phyloP scores from a whole-genome alignment of 2,329 filamentous ascomycete genomes.

The Microcyclosporella mali region DNA sequence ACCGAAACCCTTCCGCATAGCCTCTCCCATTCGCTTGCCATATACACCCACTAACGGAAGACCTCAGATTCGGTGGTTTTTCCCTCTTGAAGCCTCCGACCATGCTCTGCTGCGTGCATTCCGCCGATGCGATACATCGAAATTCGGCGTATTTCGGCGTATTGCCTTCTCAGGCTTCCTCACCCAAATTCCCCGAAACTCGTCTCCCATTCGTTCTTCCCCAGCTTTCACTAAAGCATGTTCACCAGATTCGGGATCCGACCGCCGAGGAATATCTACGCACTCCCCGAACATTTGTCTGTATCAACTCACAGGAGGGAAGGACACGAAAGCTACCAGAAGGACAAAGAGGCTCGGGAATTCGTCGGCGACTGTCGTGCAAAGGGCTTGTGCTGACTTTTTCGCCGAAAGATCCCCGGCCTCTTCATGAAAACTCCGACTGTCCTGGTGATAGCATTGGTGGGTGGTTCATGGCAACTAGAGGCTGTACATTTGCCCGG shows the following conservation, averaged over 20 bases:
- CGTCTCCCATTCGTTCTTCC: neutral
- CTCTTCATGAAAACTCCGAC: no score
- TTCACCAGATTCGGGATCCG: neutral
- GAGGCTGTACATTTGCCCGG: neutral
- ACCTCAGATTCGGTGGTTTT: no score
- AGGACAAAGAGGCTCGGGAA: neutral
- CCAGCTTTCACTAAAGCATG: neutral
- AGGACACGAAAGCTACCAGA: neutral
- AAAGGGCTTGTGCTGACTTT: neutral
- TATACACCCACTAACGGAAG: no score
- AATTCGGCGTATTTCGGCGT: no score
- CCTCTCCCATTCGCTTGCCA: no score
- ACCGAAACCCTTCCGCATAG: no score
- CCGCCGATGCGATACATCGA: no score
- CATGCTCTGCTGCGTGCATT: no score
- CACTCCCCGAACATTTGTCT: neutral
- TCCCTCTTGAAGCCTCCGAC: no score
- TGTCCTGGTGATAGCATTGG: no score
- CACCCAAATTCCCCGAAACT: neutral
- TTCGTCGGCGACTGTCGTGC: neutral
- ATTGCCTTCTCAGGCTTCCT: no score
- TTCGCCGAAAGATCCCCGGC: neutral
- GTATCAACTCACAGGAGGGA: neutral
- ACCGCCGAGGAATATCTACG: neutral
- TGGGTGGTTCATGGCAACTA: no score